phyloP scores from a whole-genome alignment of 164 flowering plant species.

The Euptelea pleiosperma region DNA sequence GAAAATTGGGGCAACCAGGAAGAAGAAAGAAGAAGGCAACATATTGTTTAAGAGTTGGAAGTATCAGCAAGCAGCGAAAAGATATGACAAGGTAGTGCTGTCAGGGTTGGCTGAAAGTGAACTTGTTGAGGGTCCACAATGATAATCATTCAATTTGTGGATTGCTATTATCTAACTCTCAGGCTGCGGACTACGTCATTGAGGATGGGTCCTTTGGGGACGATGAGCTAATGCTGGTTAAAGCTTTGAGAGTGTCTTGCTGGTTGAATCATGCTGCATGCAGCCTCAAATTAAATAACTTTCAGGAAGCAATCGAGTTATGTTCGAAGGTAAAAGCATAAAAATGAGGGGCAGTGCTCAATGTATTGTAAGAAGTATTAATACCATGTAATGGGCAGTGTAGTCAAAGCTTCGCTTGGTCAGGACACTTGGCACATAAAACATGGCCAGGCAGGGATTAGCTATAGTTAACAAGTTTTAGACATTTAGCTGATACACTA shows the following conservation, averaged over 20 bases:
- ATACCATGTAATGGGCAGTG: too few species aligned
- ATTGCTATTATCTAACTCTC: conserved; percentile 10
- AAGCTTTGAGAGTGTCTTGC: conserved; percentile 55
- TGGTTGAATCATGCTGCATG: conserved; percentile 79
- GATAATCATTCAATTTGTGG: conserved; percentile 7
- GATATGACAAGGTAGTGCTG: conserved; percentile 55
- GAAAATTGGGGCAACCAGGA: conserved; percentile 53
- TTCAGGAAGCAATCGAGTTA: conserved; percentile 41
- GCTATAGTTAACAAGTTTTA: too few species aligned
- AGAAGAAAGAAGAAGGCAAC: conserved; percentile 79
- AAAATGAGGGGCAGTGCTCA: too few species aligned
- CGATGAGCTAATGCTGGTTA: conserved; percentile 41
- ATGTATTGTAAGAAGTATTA: too few species aligned
- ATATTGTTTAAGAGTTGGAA: conserved; percentile 53
- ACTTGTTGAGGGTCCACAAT: conserved; percentile 1
- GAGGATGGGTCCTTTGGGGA: conserved; percentile 46
- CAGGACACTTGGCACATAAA: too few species aligned
- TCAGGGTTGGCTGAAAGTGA: conserved; percentile 4
- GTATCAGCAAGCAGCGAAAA: conserved; percentile 48
- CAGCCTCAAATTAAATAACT: conserved; percentile 54
- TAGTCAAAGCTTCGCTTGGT: too few species aligned
- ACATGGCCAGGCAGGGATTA: too few species aligned
- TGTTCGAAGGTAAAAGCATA: conserved; percentile 60
- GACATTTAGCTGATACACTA: too few species aligned
- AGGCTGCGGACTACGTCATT: conserved; percentile 57